Base-by-base conservation (phyloP, 2,329 filamentous ascomycete species). In the Diaporthe sp. region DNA sequence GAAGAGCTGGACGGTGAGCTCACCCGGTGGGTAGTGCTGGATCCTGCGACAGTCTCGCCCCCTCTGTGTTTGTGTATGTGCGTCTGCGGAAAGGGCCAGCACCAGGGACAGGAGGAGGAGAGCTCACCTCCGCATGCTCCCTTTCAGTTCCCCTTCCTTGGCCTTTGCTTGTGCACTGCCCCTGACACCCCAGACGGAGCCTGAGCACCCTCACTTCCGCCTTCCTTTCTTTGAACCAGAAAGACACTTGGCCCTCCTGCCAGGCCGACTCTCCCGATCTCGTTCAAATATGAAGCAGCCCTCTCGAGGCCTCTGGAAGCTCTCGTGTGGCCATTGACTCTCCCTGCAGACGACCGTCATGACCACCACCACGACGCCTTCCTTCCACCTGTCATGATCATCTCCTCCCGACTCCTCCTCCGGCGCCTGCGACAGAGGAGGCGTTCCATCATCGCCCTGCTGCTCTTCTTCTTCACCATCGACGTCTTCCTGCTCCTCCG, bases 391-490 rank as follows among this genome's bases (percentile, higher is more conserved):
- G 68, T 58, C 34, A 85, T 85, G 84, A 79, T 84, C 79, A 71
- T 83, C 73, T 81, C 79, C 75, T 72, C 75, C 31, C 82, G 81
- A 61, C 82, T 83, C 77, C 82, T 82, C 58, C 80, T 83, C 78
- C 80, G 83, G 42, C 74, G 76, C 61, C 72, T 77, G 79, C 83
- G 83, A 76, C 80, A 77, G 51, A 82, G 83, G 74, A 79, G 82
- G 77, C 84, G 84, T 37, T 82, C 81, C 53, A 72, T 83, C 13
- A 77, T 85, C 63, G 79, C 80, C 49, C 73, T 82, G 72, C 73
- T 85, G 10, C 73, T 80, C 60, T 79, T 81, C 74, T 53, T 85
- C 42, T 83, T 86, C 77, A 28, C 81, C 65, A 78, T 86, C 75
- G 84, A 86, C 70, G 79, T 81, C 65, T n/a, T 82, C 44, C 76